Percentiles rank a stretch among this genome's conserved stretches.
These are phyloP conservation scores for Ilyonectria mors-panacis DNA, from an alignment of 2,329 filamentous ascomycete species.

Conservation along the genomic window DNA sequence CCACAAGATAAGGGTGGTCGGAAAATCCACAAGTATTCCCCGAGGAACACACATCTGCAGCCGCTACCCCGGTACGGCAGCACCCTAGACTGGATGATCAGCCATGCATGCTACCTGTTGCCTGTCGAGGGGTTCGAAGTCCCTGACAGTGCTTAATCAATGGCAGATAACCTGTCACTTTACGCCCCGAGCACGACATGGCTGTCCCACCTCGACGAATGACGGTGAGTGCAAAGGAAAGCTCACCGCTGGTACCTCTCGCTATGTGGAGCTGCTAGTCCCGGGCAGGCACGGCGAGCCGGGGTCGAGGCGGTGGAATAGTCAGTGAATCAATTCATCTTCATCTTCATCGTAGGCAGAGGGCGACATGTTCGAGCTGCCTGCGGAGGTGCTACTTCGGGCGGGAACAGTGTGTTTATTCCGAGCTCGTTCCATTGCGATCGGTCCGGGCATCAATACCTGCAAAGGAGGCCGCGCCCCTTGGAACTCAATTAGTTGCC, in stretches of 20 bases:
- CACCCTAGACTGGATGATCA: slow-evolving; percentile 31
- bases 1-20: slow-evolving; percentile 32
- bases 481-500: slow-evolving; percentile 18
- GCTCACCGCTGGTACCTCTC: slow-evolving; percentile 22
- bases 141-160: slow-evolving; percentile 3
- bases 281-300: slow-evolving; percentile 5
- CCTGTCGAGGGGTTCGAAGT: slow-evolving; percentile 5
- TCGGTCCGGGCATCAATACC: not conserved
- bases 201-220: slow-evolving; percentile 14
- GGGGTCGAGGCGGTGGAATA: not conserved
- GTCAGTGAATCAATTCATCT: not conserved
- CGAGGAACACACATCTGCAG: slow-evolving; percentile 26
- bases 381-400: not conserved
- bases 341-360: not conserved
- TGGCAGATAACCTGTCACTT: slow-evolving; percentile 12
- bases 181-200: slow-evolving; percentile 9
- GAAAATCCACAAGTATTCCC: slow-evolving; percentile 30
- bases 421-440: not conserved
- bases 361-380: not conserved
- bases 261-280: slow-evolving; percentile 4
- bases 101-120: slow-evolving; percentile 25
- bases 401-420: not conserved
- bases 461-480: not conserved
- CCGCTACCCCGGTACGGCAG: slow-evolving; percentile 26
- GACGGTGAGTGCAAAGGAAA: not conserved